phyloP scores from a whole-genome alignment of 441 rosid species.

The Capsella rubella region DNA sequence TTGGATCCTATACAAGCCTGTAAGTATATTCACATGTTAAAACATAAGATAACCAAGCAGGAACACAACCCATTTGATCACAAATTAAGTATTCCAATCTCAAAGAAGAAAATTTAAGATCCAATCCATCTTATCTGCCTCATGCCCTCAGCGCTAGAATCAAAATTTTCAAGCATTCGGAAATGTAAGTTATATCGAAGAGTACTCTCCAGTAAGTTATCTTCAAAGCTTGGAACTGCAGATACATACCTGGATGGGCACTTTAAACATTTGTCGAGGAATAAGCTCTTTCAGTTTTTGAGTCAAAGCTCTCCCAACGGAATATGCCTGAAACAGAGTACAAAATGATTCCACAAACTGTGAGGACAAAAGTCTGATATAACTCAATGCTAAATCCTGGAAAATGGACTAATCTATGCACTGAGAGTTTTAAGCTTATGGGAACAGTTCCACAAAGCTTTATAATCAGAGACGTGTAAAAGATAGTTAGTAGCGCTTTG shows the following conservation, averaged over 20 bases:
- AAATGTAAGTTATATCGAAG: not conserved
- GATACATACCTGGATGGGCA: slow-evolving; percentile 85
- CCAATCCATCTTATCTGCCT: slow-evolving; percentile 20
- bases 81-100: slow-evolving; percentile 6
- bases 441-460: slow-evolving; percentile 19
- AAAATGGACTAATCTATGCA: slow-evolving; percentile 2
- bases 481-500: not conserved
- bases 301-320: slow-evolving; percentile 94
- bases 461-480: not conserved
- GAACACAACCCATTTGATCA: not conserved
- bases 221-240: slow-evolving; percentile 9
- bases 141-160: not conserved
- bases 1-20: slow-evolving; percentile 99
- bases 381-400: slow-evolving; percentile 4
- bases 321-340: slow-evolving; percentile 73
- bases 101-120: slow-evolving; percentile 10
- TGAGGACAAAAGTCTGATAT: slow-evolving; percentile 7
- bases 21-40: slow-evolving; percentile 22
- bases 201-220: not conserved
- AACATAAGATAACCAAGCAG: slow-evolving; percentile 7
- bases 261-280: slow-evolving; percentile 98
- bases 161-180: slow-evolving; percentile 8
- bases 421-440: not conserved
- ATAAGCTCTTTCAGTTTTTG: slow-evolving; percentile 96
- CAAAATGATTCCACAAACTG: slow-evolving; percentile 30